A percentile compares a stretch with the other conserved stretches of the same genome.
Conservation (phyloP, 148 eudicot genomes). For the Rhododendron simsii region DNA sequence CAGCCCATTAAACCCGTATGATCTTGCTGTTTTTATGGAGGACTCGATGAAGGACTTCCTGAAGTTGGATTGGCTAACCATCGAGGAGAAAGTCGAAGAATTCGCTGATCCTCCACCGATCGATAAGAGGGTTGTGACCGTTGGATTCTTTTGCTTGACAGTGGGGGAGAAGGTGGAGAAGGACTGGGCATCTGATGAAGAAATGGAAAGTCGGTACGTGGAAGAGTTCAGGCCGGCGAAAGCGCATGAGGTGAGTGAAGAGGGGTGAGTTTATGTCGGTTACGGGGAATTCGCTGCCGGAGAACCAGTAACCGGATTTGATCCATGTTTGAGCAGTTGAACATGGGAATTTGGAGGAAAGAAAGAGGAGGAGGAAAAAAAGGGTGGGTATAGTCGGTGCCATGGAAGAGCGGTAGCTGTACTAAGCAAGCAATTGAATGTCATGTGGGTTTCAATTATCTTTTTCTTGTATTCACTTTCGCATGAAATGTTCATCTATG, state of each 20-base stretch:
- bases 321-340: not conserved
- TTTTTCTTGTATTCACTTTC: not conserved
- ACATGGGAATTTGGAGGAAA: not conserved
- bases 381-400: not conserved
- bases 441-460: not conserved
- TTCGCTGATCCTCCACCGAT: not conserved
- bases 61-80: slow-evolving; percentile 13
- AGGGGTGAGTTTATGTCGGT: not conserved
- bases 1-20: slow-evolving; percentile 28
- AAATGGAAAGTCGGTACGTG: not conserved
- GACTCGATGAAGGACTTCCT: slow-evolving; percentile 37
- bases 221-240: not conserved
- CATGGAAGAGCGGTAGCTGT: not conserved
- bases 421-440: too few species aligned
- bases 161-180: not conserved
- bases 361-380: not conserved
- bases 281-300: not conserved
- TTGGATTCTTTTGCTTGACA: not conserved
- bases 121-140: not conserved
- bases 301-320: not conserved
- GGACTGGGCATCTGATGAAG: not conserved
- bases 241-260: not conserved
- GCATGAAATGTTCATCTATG: too few species aligned
- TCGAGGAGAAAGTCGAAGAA: not conserved
- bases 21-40: slow-evolving; percentile 27